Evolutionary conservation across 2,329 filamentous ascomycete species (phyloP), one percentile per base, ranked within the genome.

Genomic region (Sporothrix phasma): DNA sequence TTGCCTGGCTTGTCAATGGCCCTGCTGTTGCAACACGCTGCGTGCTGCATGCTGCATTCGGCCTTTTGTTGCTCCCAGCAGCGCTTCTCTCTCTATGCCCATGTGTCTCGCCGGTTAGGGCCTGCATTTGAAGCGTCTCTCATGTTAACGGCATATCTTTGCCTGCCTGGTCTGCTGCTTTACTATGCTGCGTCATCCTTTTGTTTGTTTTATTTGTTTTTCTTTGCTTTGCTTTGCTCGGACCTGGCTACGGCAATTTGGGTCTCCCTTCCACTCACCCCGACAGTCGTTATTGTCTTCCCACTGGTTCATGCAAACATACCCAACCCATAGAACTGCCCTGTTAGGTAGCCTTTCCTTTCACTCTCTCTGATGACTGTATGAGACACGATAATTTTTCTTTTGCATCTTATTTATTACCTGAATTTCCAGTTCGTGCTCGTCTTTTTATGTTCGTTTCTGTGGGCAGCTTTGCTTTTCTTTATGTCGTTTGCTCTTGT

Each of bases 321-420:
- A 59, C 56, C 56, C 56, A 59, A 29, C 39, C 37, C 39, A 59
- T 59, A 59, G 56, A 59, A 45, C 53, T 51, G 26, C n/a, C 45
- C 34, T 47, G 10, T 43, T 41, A 34, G 53, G 24, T 41, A 22
- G 26, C 56, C n/a, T 46, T 61, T 54, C 56, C 37, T 39, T 46
- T 61, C 29, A 45, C 39, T 46, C 39, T 39, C 34, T 59, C 56
- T 64, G 61, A 67, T 19, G 66, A 67, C 58, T 59, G 63, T 58
- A 67, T 49, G 66, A 67, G 66, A 64, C 59, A 66, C 61, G 66
- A 67, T 65, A 62, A 45, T 61, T 64, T 61, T 64, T 43, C 41
- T 51, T 64, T 47, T 59, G 19, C 47, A 46, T 63, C 26, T 66
- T 64, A 51, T 51, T 61, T 66, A 26, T 56, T 63, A 34, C 62